Evolutionary conservation across 192 early-diverging fungal species (phyloP).

Genomic region (Neocallimastix lanati): DNA sequence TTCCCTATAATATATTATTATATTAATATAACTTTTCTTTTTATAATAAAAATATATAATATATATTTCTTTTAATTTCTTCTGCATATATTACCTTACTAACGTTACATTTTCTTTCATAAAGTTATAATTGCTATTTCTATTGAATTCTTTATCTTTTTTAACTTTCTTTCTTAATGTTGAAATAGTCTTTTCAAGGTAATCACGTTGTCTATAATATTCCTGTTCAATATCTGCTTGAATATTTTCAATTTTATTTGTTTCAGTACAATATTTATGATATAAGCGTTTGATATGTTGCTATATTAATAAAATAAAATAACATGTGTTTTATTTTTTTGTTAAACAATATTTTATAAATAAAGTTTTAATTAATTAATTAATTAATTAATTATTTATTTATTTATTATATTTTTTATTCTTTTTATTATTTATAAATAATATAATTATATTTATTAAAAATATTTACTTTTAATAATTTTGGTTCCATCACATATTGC

Average conservation of each 20-base stretch:
- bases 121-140: not conserved
- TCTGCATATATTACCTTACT: constrained; percentile 1
- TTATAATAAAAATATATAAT: not conserved
- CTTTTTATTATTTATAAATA: no score
- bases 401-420: no score
- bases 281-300: constrained; percentile 25
- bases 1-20: not conserved
- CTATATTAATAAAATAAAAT: no score
- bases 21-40: not conserved
- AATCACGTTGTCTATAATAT: constrained; percentile 33
- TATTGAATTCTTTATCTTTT: constrained; percentile 22
- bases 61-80: not conserved
- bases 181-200: constrained; percentile 32
- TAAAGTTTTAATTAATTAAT: no score
- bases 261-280: constrained; percentile 37
- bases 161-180: constrained; percentile 24
- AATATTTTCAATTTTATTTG: constrained; percentile 8
- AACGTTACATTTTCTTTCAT: not conserved
- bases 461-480: constrained; percentile 23
- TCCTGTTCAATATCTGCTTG: constrained; percentile 31
- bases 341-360: no score
- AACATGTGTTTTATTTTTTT: no score
- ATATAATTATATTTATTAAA: not conserved
- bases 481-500: constrained; percentile 38
- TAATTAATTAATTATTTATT: no score